Evolutionary conservation across 164 flowering plant genomes (phyloP), one percentile per base, ranked within the genome.

Genomic region (Brasenia schreberi): DNA sequence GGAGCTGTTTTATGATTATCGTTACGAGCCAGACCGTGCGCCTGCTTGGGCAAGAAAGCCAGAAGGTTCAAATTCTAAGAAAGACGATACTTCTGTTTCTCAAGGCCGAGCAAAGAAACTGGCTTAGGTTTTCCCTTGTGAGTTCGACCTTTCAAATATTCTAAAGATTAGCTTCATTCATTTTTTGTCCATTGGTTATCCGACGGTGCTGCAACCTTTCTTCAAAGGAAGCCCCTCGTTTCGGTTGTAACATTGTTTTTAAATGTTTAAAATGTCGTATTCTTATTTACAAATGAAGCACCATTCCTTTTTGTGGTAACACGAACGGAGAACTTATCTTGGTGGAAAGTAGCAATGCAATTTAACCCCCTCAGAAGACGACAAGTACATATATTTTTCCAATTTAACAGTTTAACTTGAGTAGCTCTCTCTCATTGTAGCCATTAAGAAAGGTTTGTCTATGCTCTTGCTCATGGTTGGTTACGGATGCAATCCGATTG

Each of bases 1-100:
- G 69, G 99, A 95, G 75, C 89, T 95, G 5, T 95, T 95, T 68
- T 92, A 92, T 68, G 99, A 95, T 74, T 95, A 95, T 64, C 89
- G 97, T 16, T 95, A 95, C 74, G 97, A 95, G 66, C 87, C 97
- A 10, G 99, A 95, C 74, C 77, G 90, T 71, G 97, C 97, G 65
- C 99, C 99, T 75, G 91, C 96, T 23, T 95, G 99, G 99, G 99
- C 99, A 19, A 82, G 85, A 75, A 95, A 92, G 79, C 98, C 97
- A 4, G 98, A 95, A 79, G 70, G 89, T 49, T 69, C 88, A 43
- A 89, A 87, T 18, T 76, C 85, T 2, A 94, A 80, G 68, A 91
- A 81, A 72, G 97, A 89, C 18, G 93, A 89, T 18, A 71, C 74
- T 42, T 82, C 72, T 65, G 84, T 87, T 72, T 84, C 90, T 14